Conservation (phyloP, 2,329 filamentous ascomycete genomes). For the Ophiocordyceps robertsii region DNA sequence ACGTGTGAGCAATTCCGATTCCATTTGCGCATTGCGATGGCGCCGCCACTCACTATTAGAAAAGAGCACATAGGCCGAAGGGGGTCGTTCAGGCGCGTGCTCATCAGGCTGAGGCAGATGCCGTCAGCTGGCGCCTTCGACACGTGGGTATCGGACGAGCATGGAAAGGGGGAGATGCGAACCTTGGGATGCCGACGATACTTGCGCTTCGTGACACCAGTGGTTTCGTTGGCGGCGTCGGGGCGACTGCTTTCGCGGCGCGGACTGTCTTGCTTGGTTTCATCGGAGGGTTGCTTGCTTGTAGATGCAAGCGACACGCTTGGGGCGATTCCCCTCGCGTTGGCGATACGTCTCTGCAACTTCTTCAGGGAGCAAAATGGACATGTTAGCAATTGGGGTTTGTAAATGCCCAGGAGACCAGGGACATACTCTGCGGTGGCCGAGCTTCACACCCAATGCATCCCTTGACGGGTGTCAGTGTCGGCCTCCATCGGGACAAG, state of each 20-base stretch:
- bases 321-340: constrained; percentile 50
- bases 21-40: background rate
- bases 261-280: constrained; percentile 38
- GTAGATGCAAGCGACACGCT: constrained; percentile 34
- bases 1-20: background rate
- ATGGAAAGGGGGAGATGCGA: background rate
- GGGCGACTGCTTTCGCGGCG: constrained; percentile 33
- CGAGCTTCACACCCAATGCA: constrained; percentile 63
- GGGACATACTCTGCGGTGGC: constrained; percentile 58
- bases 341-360: constrained; percentile 71
- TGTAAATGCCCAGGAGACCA: background rate
- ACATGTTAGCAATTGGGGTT: background rate
- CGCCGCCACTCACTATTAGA: constrained; percentile 58
- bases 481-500: constrained; percentile 6
- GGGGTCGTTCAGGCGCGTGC: constrained; percentile 65
- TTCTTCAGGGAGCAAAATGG: constrained; percentile 35
- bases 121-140: background rate
- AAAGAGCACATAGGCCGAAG: constrained; percentile 75
- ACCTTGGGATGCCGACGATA: constrained; percentile 70
- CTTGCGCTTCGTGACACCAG: constrained; percentile 49
- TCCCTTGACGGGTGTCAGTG: constrained; percentile 34
- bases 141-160: background rate
- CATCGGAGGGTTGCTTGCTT: constrained; percentile 37
- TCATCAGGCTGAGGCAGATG: constrained; percentile 47
- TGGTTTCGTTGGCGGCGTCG: constrained; percentile 29